These are phyloP conservation scores for Thelephora ganbajun DNA, from an alignment of 768 basidiomycete genomes.

Conservation along the genomic window DNA sequence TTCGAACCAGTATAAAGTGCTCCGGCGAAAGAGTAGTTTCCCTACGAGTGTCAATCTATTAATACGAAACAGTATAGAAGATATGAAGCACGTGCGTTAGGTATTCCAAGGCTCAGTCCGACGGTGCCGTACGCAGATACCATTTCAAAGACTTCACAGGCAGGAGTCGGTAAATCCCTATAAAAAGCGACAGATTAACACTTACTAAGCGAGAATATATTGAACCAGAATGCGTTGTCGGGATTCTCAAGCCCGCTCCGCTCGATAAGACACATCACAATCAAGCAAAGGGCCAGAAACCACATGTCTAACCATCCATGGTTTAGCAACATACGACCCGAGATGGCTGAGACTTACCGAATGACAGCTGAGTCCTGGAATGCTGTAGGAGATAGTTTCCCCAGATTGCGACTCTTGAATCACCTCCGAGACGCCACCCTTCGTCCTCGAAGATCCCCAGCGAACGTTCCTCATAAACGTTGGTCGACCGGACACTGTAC, in stretches of 20 bases:
- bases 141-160: slow-evolving; percentile 36
- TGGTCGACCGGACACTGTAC: slow-evolving; percentile 30
- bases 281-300: slow-evolving; percentile 65
- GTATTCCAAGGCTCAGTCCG: slow-evolving; percentile 54
- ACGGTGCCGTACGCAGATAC: slow-evolving; percentile 58
- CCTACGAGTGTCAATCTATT: slow-evolving; percentile 5
- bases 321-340: too few relatives aligned
- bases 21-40: slow-evolving; percentile 51
- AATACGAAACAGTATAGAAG: too few relatives aligned
- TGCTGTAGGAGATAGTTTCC: slow-evolving; percentile 26
- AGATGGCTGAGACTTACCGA: slow-evolving; percentile 18
- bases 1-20: slow-evolving; percentile 54
- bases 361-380: slow-evolving; percentile 34
- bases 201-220: slow-evolving; percentile 28
- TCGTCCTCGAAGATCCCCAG: slow-evolving; percentile 27
- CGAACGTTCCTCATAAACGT: slow-evolving; percentile 39
- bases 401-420: slow-evolving; percentile 20
- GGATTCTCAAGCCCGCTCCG: slow-evolving; percentile 39
- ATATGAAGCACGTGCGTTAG: slow-evolving; percentile 13
- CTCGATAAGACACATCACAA: slow-evolving; percentile 62
- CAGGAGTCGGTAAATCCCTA: neutral
- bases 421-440: neutral
- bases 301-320: slow-evolving; percentile 41
- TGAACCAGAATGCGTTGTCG: slow-evolving; percentile 46
- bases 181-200: neutral